A percentile compares a stretch with the other conserved stretches of the same genome.
Evolutionary conservation across 139 green algal species (phyloP).

Genomic region (Pleodorina starrii): DNA sequence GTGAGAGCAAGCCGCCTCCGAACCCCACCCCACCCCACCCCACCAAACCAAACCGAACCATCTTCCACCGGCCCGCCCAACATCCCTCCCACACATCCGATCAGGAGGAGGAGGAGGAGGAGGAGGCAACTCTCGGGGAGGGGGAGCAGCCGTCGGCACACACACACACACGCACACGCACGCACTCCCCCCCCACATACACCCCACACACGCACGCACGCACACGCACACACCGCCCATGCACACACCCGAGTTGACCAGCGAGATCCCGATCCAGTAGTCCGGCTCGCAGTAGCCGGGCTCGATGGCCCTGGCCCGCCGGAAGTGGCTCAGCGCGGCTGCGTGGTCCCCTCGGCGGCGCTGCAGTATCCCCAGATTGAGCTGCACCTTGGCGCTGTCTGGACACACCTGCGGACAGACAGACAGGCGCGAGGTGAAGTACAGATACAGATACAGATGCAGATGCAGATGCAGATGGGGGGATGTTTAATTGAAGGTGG

Average conservation of each 20-base stretch:
- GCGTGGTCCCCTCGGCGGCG: constrained; percentile 62
- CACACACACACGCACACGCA: not conserved
- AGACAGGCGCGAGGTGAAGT: not conserved
- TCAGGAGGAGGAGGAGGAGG: no score
- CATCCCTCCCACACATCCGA: not conserved
- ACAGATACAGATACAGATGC: not conserved
- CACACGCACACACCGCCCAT: not conserved
- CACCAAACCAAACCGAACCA: not conserved
- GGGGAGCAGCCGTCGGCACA: no score
- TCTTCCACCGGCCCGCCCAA: not conserved
- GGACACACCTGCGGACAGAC: constrained; percentile 71
- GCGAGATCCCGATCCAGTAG: constrained; percentile 82
- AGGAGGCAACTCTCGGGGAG: no score
- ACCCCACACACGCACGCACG: not conserved
- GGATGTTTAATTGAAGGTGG: not conserved
- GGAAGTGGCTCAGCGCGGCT: constrained; percentile 75
- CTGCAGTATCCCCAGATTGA: constrained; percentile 85
- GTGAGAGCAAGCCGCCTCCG: not conserved
- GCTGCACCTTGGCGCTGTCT: constrained; percentile 82
- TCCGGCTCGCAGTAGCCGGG: constrained; percentile 81
- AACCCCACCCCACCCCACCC: not conserved
- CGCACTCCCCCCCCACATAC: not conserved
- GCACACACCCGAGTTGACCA: constrained; percentile 51
- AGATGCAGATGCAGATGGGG: not conserved
- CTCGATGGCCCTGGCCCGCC: constrained; percentile 65